Base-by-base conservation (phyloP, 176 grass and related monocot species). In the Secale cereale region DNA sequence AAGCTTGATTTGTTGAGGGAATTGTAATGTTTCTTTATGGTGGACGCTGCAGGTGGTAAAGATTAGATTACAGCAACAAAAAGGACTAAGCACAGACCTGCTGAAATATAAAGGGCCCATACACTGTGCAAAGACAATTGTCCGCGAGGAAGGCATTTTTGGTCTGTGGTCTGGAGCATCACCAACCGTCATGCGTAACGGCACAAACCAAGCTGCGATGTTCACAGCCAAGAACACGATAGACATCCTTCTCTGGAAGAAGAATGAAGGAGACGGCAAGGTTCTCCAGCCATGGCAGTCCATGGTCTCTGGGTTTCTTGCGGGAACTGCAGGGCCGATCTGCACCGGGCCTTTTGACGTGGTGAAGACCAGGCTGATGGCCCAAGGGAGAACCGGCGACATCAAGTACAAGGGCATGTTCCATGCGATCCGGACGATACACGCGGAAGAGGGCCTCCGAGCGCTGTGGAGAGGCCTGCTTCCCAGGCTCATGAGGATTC, bases 401-500 rank as follows among this genome's bases (percentile, higher is more conserved):
- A 59, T 87, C 83, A 99, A 91, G 23, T 99, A 99, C 67, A 92
- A 77, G 19, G 97, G 97, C 50, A 91, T 96, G 94, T 43, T 91
- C 20, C 93, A 99, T 30, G 93, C 93, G 0, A 96, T 99, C 40
- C 88, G 39, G 60, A 99, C 91, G 61, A 96, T 99, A 81, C 73
- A 92, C 69, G 22, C 86, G 2, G 97, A 99, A 72, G 97, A 99
- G 86, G 97, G 97, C 20, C 26, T 94, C 81, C 81, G 81, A 33
- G 88, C 91, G 12, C 79, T 99, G 27, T 99, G 97, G 97, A 99
- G 89, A 86, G 93, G 97, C 50, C 91, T 99, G 76, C 91, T 96
- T 86, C 94, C 97, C 2, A 92, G 97, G 84, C 97, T 99, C 29
- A 96, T 96, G 97, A 94, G 97, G 90, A 99, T 99, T 87, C 97